Conservation (phyloP, 176 grass and related monocot species). For the Triticum timopheevii region DNA sequence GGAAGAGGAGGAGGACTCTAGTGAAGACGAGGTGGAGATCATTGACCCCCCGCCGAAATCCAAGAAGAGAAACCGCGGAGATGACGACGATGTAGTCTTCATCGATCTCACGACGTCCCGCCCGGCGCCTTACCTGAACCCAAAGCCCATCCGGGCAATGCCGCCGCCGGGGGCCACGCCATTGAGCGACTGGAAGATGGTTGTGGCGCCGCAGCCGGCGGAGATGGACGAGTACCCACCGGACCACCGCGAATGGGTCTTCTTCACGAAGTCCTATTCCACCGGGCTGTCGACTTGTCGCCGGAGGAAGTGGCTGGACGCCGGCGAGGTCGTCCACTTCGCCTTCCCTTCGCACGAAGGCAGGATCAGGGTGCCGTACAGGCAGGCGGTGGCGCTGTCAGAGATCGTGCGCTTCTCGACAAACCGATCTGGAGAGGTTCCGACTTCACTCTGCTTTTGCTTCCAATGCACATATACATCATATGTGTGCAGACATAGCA, state of each 20-base stretch:
- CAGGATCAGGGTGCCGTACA: conserved; percentile 40
- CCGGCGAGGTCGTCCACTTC: conserved; percentile 80
- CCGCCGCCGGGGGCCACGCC: background rate
- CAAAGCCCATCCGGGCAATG: conserved; percentile 35
- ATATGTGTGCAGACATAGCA: background rate
- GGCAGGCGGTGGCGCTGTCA: conserved; percentile 45
- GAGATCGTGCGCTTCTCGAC: conserved; percentile 90
- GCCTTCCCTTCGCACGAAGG: conserved; percentile 56
- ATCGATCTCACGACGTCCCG: conserved; percentile 43
- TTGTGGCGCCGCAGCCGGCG: conserved; percentile 42
- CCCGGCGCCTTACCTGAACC: conserved; percentile 62
- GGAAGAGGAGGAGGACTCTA: background rate
- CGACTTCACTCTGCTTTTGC: background rate
- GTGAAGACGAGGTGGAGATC: conserved; percentile 29
- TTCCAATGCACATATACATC: background rate
- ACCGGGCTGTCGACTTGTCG: conserved; percentile 67
- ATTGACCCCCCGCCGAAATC: conserved; percentile 28
- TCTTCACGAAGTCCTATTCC: conserved; percentile 60
- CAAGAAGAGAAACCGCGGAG: conserved; percentile 28
- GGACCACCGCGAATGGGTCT: conserved; percentile 63
- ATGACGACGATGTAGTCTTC: background rate
- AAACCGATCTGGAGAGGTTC: conserved; percentile 76
- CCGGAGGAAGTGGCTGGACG: conserved; percentile 53
- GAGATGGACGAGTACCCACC: conserved; percentile 69
- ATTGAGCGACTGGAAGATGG: conserved; percentile 40